phyloP scores from a whole-genome alignment of 1,284 basidiomycete genomes.

The Tilletia setariae region DNA sequence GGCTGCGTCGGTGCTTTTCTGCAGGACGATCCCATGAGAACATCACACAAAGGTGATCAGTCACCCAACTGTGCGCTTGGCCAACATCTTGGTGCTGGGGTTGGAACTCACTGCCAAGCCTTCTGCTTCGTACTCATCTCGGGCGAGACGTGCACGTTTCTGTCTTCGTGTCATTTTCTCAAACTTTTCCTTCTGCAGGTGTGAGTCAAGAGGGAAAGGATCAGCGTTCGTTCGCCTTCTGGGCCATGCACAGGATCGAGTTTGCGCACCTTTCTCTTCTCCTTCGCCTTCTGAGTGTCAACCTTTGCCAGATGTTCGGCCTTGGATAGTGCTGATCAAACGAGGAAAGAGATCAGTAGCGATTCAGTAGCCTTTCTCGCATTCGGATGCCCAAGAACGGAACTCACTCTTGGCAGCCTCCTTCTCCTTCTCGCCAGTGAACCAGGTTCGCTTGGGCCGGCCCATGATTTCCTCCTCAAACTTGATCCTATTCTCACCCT shows the following conservation, averaged over 20 bases:
- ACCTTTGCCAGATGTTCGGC: conserved; percentile 40
- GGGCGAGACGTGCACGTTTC: conserved; percentile 40
- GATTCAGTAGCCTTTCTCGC: not conserved
- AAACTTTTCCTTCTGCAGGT: conserved; percentile 29
- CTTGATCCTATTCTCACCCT: conserved; percentile 92
- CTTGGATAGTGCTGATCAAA: conserved; percentile 20
- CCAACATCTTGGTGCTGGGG: too few relatives aligned
- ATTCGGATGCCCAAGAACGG: not conserved
- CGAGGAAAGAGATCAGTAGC: not conserved
- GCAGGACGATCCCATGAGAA: too few relatives aligned
- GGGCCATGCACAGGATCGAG: too few relatives aligned
- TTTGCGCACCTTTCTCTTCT: conserved; percentile 23
- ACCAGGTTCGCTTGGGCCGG: conserved; percentile 93
- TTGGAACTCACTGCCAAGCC: not conserved
- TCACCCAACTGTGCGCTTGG: too few relatives aligned
- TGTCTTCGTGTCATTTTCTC: conserved; percentile 43
- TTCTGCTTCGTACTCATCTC: conserved; percentile 44
- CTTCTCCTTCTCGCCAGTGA: conserved; percentile 85
- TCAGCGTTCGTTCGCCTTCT: too few relatives aligned
- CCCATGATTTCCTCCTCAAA: conserved; percentile 92
- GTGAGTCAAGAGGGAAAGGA: not conserved
- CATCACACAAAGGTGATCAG: too few relatives aligned
- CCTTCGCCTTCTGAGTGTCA: conserved; percentile 18
- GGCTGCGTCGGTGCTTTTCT: conserved; percentile 29
- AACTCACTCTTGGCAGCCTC: conserved; percentile 68